Evolutionary conservation across 2,329 filamentous ascomycete genomes (phyloP).

Genomic region (Xylariaceae sp.): DNA sequence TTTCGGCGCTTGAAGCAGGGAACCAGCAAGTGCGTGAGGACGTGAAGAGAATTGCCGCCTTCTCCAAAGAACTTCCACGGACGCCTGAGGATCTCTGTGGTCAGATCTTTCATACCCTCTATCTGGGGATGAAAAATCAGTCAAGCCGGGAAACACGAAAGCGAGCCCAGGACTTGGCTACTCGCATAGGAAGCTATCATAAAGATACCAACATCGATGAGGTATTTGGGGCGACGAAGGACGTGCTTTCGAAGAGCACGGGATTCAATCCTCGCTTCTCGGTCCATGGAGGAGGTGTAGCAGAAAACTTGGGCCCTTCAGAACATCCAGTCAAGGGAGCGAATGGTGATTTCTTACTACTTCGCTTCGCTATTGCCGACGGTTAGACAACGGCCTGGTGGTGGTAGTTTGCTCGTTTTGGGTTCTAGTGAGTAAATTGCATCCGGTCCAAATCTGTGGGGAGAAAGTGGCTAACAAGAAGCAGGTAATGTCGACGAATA

Average conservation of each 20-base stretch:
- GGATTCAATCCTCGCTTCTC: constrained; percentile 35
- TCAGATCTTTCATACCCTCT: constrained; percentile 1
- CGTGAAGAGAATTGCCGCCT: neutral
- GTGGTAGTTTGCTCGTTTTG: constrained; percentile 61
- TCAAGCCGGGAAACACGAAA: neutral
- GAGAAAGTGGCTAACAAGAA: neutral
- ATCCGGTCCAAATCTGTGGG: neutral
- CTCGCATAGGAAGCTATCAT: constrained; percentile 1
- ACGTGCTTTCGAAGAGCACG: neutral
- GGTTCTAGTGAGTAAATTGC: constrained; percentile 32
- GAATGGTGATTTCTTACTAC: constrained; percentile 62
- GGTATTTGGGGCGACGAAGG: neutral
- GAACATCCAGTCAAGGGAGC: constrained; percentile 60
- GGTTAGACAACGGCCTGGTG: constrained; percentile 51
- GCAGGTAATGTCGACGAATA: neutral
- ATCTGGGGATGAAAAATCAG: constrained; percentile 4
- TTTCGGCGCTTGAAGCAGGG: neutral
- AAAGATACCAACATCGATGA: constrained; percentile 2
- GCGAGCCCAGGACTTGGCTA: constrained; percentile 3
- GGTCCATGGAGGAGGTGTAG: constrained; percentile 57
- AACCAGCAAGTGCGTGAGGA: neutral
- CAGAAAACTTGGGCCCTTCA: constrained; percentile 64
- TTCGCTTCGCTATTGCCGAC: constrained; percentile 62
- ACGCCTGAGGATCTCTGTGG: constrained; percentile 3
- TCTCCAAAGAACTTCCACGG: neutral